Conservation (phyloP, 2,329 filamentous ascomycete species). For the Verticillium nubilum region DNA sequence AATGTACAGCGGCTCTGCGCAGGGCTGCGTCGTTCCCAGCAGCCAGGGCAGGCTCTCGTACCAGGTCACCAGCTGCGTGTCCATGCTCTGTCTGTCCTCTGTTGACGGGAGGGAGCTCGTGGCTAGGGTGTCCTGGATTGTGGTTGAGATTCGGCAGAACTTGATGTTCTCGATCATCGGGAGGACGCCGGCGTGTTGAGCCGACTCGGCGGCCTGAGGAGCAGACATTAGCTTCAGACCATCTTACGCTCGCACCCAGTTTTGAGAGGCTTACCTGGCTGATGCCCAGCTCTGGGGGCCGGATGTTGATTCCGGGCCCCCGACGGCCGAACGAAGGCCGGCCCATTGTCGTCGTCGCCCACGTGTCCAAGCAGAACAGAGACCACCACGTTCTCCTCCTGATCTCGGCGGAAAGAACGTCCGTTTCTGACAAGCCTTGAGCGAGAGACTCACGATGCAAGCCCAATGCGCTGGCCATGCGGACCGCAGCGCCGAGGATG, state of each 20-base stretch:
- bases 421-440: constrained; percentile 29
- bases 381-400: constrained; percentile 70
- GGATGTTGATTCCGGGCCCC: constrained; percentile 61
- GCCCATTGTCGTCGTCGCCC: constrained; percentile 66
- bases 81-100: constrained; percentile 61
- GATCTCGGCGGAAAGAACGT: constrained; percentile 52
- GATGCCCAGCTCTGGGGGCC: constrained; percentile 50
- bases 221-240: not conserved
- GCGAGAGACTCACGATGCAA: constrained; percentile 33
- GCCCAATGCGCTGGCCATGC: constrained; percentile 33
- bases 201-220: constrained; percentile 36
- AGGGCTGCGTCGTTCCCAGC: constrained; percentile 58
- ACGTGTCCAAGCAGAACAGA: constrained; percentile 68
- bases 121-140: constrained; percentile 70
- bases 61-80: constrained; percentile 66
- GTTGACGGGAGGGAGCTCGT: constrained; percentile 60
- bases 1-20: constrained; percentile 66
- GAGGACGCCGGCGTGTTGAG: constrained; percentile 59
- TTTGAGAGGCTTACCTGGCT: constrained; percentile 22
- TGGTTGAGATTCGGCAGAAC: constrained; percentile 76
- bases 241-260: too few species aligned
- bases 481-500: constrained; percentile 32
- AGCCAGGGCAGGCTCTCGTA: constrained; percentile 65
- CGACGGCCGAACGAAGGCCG: constrained; percentile 64
- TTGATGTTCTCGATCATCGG: constrained; percentile 71